Percentiles rank a stretch among this genome's conserved stretches.
Conservation (phyloP, 805 yeast species). For the Spathaspora gorwiae region DNA sequence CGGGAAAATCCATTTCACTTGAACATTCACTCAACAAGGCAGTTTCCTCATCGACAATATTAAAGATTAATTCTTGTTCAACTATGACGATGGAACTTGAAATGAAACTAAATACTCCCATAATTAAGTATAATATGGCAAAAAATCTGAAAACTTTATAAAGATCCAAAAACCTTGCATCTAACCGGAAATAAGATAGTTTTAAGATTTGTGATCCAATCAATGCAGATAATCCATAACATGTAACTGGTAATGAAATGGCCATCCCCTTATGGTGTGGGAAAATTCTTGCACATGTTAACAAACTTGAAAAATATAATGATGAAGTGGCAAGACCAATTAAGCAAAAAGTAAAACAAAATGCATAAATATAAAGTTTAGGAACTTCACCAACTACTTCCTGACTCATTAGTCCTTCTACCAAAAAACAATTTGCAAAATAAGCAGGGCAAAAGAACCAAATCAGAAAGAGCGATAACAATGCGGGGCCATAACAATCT, state of each 20-base stretch:
- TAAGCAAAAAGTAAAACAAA: slow-evolving; percentile 48
- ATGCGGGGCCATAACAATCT: slow-evolving; percentile 80
- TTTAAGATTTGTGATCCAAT: slow-evolving; percentile 63
- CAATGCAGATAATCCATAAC: slow-evolving; percentile 79
- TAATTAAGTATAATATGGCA: slow-evolving; percentile 46
- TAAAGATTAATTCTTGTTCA: slow-evolving; percentile 34
- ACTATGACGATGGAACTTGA: slow-evolving; percentile 63
- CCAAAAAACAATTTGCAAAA: slow-evolving; percentile 26
- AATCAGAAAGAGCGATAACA: slow-evolving; percentile 59
- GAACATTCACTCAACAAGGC: slow-evolving; percentile 10
- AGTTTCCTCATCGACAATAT: slow-evolving; percentile 13
- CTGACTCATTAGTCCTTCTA: slow-evolving; percentile 3
- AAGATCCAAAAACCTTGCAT: slow-evolving; percentile 37
- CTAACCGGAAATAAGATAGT: slow-evolving; percentile 29
- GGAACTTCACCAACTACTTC: background rate
- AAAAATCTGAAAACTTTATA: slow-evolving; percentile 50
- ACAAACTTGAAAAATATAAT: slow-evolving; percentile 62
- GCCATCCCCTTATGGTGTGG: slow-evolving; percentile 75
- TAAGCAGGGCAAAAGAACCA: slow-evolving; percentile 68
- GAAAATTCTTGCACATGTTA: slow-evolving; percentile 83
- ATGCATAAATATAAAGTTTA: slow-evolving; percentile 14
- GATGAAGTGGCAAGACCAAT: slow-evolving; percentile 74
- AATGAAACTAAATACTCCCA: slow-evolving; percentile 59
- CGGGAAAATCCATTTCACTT: background rate
- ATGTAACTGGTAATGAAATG: slow-evolving; percentile 83